Evolutionary conservation across 371 early-diverging fungal species (phyloP), one percentile per base, ranked within the genome.

Genomic region (Mortierella sp.): DNA sequence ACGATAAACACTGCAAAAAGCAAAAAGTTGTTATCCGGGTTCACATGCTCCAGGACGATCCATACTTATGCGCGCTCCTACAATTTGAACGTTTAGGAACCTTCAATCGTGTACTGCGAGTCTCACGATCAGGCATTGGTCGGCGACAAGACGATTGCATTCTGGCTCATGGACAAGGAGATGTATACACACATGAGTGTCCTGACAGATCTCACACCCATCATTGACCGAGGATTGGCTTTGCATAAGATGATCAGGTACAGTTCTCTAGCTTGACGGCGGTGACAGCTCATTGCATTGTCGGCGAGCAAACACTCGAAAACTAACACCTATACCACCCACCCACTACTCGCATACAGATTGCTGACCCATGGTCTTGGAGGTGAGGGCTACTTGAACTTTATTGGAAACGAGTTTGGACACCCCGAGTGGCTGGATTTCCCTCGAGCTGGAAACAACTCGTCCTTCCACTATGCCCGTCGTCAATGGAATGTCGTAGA

Each of bases 401-500:
- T 98, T 68, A 95, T 95, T 78, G 98, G 98, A 47, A 97, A 96
- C 76, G 96, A 96, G 71, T 98, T 98, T 84, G 98, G 98, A 0
- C 97, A 98, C 67, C 98, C 98, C 13, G 98, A 98, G 80, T 98
- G 98, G 98, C 89, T 98, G n/a, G 98, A 98, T 80, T 98, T 98
- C 73, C 98, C 98, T 55, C 92, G 98, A 19, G 92, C 81, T 25
- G 98, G 97, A 61, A 98, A 98, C 82, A 81, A 86, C 46, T 85
- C 86, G 19, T 92, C 92, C 54, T 97, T 94, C 87, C 96, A 96
- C 78, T 95, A 97, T 78, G 95, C 95, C 14, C 89, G 97, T 41
- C 92, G 97, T 21, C 97, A 98, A 81, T 97, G 91, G 91, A 94
- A 95, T 58, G 86, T 98, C 28, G 83, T 92, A 21, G 94, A 95